Conservation (phyloP, 768 basidiomycete species). For the Serendipita sp. region DNA sequence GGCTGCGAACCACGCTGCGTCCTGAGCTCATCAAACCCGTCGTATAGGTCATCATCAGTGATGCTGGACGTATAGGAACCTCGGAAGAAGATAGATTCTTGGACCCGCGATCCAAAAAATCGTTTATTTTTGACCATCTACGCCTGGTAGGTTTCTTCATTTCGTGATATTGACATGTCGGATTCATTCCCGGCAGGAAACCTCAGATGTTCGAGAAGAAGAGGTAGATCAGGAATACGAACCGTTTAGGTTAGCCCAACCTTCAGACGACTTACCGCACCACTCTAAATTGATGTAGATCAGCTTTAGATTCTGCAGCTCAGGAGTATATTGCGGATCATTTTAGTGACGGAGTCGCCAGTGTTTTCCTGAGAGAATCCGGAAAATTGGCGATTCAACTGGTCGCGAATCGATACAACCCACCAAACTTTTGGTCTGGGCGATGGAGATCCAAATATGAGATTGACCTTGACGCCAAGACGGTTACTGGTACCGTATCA, state of each 20-base stretch:
- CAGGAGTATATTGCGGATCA: conserved; percentile 62
- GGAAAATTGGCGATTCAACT: conserved; percentile 53
- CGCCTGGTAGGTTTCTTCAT: conserved; percentile 39
- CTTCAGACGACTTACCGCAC: background rate
- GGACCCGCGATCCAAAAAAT: conserved; percentile 64
- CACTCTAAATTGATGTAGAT: conserved; percentile 24
- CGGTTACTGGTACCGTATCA: conserved; percentile 53
- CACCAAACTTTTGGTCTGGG: conserved; percentile 88
- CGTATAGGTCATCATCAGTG: conserved; percentile 64
- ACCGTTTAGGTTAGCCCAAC: conserved; percentile 46
- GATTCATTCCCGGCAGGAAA: conserved; percentile 34
- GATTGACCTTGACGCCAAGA: conserved; percentile 47
- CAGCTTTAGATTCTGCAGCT: conserved; percentile 51
- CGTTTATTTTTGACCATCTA: conserved; percentile 75
- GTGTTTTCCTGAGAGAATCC: conserved; percentile 42
- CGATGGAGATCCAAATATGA: conserved; percentile 83
- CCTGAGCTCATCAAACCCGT: background rate
- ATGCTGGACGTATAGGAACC: conserved; percentile 37
- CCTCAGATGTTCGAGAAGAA: conserved; percentile 49
- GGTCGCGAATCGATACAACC: conserved; percentile 94
- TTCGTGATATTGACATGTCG: background rate
- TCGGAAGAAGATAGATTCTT: conserved; percentile 49
- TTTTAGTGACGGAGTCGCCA: conserved; percentile 60
- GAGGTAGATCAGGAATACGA: conserved; percentile 52
- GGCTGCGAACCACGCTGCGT: conserved; percentile 10